Evolutionary conservation across 2,329 filamentous ascomycete species (phyloP), one percentile per base, ranked within the genome.

Genomic region (Aspergillus unguis): DNA sequence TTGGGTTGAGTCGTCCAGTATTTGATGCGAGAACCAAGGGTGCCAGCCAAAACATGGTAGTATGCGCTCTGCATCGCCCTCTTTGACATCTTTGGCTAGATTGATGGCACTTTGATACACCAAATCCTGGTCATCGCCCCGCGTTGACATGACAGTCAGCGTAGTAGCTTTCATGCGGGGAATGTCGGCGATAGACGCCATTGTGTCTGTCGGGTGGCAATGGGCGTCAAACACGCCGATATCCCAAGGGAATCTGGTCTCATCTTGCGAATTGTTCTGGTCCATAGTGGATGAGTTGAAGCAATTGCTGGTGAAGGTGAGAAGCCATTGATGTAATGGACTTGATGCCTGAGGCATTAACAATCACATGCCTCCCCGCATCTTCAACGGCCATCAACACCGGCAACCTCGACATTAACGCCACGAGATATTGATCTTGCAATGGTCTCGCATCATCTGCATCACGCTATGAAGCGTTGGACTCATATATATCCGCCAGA

Each of bases 31-130:
- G 64, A 86, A 86, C 84, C 84, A 86, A 0, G 84, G 84, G 67
- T 86, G 84, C 84, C 84, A 86, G 35, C 84, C 84, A 64, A 86
- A 86, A 46, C 80, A 81, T 0, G 84, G 84, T 0, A 86, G 62
- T 27, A 86, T 70, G 52, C 75, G 77, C 55, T 75, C 72, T 40
- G 45, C 48, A 23, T 50, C 47, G 44, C 55, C 36, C 9, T 48
- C 36, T 9, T 44, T 42, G 32, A 37, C 77, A 57, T 26, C 74
- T 73, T 50, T 76, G 64, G 59, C 57, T 7, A 63, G 45, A 3
- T 56, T 51, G 9, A 73, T 64, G 4, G 82, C 81, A 25, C 77
- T 71, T 28, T 78, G 60, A 2, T 73, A 70, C 3, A 86, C 83
- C 6, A 86, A 74, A 1, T 79, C 71, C 65, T 86, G 84, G 59